Conservation (phyloP, 1,284 basidiomycete species). For the Xerocomus nothofagi region DNA sequence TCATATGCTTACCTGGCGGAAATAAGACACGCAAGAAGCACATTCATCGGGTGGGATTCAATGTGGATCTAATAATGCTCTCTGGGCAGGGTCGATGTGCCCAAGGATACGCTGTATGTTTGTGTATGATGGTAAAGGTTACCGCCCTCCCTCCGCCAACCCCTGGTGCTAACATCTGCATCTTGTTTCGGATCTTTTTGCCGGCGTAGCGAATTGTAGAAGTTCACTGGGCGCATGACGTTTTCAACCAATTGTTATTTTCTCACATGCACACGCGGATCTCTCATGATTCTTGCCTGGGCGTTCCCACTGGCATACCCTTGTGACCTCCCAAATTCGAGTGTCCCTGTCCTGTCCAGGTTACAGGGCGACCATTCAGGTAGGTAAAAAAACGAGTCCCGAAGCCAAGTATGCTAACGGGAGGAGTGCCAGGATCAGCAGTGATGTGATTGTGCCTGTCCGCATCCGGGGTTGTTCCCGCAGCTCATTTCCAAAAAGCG, state of each 20-base stretch:
- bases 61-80: background rate
- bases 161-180: background rate
- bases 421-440: background rate
- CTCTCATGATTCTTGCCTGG: constrained; percentile 15
- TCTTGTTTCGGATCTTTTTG: background rate
- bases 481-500: constrained; percentile 15
- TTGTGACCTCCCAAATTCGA: constrained; percentile 13
- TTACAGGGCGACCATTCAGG: constrained; percentile 6
- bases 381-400: background rate
- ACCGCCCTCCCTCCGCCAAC: background rate
- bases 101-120: background rate
- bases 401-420: constrained; percentile 4
- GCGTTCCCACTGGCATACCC: constrained; percentile 11
- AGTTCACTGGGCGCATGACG: background rate
- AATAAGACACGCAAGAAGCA: constrained; percentile 5
- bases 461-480: constrained; percentile 4
- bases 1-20: constrained; percentile 13
- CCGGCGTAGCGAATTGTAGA: background rate
- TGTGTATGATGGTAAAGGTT: background rate
- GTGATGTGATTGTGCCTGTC: constrained; percentile 22
- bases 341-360: constrained; percentile 8
- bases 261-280: constrained; percentile 5
- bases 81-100: background rate
- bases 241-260: constrained; percentile 2
- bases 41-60: background rate